Base-by-base conservation (phyloP, 2,329 filamentous ascomycete genomes). In the Fusarium anguioides region DNA sequence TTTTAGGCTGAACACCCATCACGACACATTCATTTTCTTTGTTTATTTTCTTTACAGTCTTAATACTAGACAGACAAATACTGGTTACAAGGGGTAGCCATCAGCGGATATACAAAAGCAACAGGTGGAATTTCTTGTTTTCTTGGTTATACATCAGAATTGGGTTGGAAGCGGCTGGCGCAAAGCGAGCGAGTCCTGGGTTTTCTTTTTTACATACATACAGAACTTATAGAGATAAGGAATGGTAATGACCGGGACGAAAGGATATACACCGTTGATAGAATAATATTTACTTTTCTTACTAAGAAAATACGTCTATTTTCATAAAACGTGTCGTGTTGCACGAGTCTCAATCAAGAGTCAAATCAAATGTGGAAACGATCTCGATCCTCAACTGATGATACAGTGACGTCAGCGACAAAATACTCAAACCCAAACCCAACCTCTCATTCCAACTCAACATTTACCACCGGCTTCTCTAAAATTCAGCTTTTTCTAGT, bases 1-100 rank as follows among this genome's bases (percentile, higher is more conserved):
- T 86, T 86, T 60, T 86, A 75, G 73, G 18, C 12, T 35, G 24
- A 21, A 23, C 15, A 23, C 21, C 14, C 15, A n/a, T 33, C 8
- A 41, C 14, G 51, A 18, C 26, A 44, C 11, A n/a, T 21, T 31
- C 17, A 20, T 46, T 29, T 37, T 20, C 42, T 49, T 9, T 36
- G 11, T 31, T 21, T 17, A 15, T 20, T 20, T 15, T 24, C 5
- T 35, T 47, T n/a, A 31, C 29, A 5, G 21, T 39, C 5, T 23
- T 31, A 8, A 18, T 42, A 26, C 24, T 21, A n/a, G n/a, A 29
- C 8, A 18, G 18, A 42, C 8, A 17, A 18, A 27, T 18, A 27
- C 5, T 29, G 27, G 27, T 29, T 29, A 12, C 11, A 14, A 29
- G 21, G 18, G 18, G 24, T 31, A 27, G 20, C 49, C 27, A 41